phyloP scores from a whole-genome alignment of 495 filamentous ascomycete genomes.

The Cenococcum geophilum region DNA sequence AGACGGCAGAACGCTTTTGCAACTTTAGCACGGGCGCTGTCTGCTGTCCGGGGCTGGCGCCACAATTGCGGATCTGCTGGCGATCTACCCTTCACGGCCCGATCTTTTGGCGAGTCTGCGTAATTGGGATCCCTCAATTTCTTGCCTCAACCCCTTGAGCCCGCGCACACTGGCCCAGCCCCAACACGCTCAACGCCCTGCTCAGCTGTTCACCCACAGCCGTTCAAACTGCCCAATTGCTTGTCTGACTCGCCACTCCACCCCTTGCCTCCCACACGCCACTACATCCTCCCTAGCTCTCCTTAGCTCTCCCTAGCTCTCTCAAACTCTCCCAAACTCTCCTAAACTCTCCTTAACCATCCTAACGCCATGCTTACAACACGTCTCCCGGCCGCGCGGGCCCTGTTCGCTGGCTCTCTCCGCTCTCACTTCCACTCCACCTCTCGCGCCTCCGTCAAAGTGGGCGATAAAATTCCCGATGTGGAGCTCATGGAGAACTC shows the following conservation, averaged over 20 bases:
- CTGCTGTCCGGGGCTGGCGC: not conserved
- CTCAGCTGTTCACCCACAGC: not conserved
- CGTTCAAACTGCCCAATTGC: not conserved
- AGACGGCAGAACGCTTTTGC: not conserved
- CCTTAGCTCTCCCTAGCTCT: too few relatives aligned
- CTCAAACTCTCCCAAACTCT: not conserved
- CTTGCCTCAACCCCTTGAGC: too few relatives aligned
- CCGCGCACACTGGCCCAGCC: too few relatives aligned
- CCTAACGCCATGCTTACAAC: not conserved
- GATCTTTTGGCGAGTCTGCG: not conserved
- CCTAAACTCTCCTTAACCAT: too few relatives aligned
- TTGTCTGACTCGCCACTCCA: not conserved
- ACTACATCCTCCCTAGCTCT: too few relatives aligned
- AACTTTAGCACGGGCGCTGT: not conserved
- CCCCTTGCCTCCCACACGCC: not conserved
- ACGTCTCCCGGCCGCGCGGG: slow-evolving; percentile 4
- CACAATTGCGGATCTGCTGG: not conserved
- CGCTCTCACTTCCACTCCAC: slow-evolving; percentile 56
- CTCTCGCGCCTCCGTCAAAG: slow-evolving; percentile 45
- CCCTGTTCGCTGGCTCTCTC: slow-evolving; percentile 20
- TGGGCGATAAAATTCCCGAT: slow-evolving; percentile 57
- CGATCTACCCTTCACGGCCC: not conserved
- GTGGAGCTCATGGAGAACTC: slow-evolving; percentile 58
- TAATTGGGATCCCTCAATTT: not conserved
- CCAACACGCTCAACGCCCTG: too few relatives aligned